Evolutionary conservation across 352 stramenopile species (phyloP), one percentile per base, ranked within the genome.

Genomic region (Pythium chondricola): DNA sequence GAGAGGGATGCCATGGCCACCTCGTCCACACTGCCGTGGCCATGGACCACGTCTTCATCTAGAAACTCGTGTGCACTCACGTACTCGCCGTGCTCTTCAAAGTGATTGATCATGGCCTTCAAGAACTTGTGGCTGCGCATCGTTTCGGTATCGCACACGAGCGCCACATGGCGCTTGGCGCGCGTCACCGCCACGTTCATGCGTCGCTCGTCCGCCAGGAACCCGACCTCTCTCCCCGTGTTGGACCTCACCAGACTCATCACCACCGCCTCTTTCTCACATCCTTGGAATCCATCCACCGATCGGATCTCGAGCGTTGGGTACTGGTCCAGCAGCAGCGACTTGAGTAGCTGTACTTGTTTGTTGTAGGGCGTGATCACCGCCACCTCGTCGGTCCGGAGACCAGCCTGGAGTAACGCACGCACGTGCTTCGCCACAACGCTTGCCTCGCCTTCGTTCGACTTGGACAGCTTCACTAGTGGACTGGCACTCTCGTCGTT

Each of bases 341-440:
- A 78, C 41, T 96, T 88, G 25, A 99, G 65, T 5, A 94, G 53
- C 45, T 98, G 85, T n/a, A 92, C 81, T 54, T 99, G 97, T 27
- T 96, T 97, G 71, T 98, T 98, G 78, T 98, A 99, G 3, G 97
- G 97, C 20, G 97, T 98, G 63, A 99, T 98, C 18, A 99, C 83
- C 17, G 91, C 96, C 24, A 99, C 80, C 41, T 99, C 87, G 29
- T 93, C 69, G 27, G 83, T 72, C 17, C 63, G 71, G 5, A 99
- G 38, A 1, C 95, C 95, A 36, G 80, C 41, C 2, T 62, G 43
- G 6, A 99, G 46, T 16, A 99, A 68, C 3, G 65, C 69, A 14
- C 70, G 58, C 3, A 98, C 83, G 67, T 98, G 93, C 39, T 69
- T 66, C 10, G 66, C 69, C 11, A 93, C 85, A 6, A 96, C 60